Evolutionary conservation across 805 yeast genomes (phyloP).

Genomic region (Peterozyma xylosa): DNA sequence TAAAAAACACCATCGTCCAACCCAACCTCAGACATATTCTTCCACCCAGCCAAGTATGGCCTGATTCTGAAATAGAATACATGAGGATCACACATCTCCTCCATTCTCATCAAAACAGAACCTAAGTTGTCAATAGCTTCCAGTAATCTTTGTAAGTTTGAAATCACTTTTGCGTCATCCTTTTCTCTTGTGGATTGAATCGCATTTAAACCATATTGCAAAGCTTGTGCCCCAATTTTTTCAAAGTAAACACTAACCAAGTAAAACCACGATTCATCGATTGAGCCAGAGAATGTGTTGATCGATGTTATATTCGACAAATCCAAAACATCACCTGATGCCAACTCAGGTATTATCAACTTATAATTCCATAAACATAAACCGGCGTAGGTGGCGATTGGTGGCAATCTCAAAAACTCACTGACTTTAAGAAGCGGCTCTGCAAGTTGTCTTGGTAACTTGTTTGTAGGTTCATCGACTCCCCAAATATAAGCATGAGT

Average conservation of each 20-base stretch:
- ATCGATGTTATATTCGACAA: conserved; percentile 70
- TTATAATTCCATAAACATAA: conserved; percentile 84
- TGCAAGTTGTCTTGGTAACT: conserved; percentile 62
- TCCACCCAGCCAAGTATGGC: conserved; percentile 93
- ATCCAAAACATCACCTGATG: conserved; percentile 29
- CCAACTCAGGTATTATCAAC: conserved; percentile 39
- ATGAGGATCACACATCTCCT: conserved; percentile 93
- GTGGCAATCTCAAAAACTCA: conserved; percentile 65
- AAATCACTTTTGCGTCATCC: conserved; percentile 31
- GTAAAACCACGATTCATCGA: conserved; percentile 93
- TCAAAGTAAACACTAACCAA: conserved; percentile 84
- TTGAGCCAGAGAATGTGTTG: conserved; percentile 81
- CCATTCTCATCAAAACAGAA: conserved; percentile 69
- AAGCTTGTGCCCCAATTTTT: conserved; percentile 66
- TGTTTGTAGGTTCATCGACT: conserved; percentile 49
- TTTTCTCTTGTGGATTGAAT: conserved; percentile 45
- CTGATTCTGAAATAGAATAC: conserved; percentile 79
- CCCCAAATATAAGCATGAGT: conserved; percentile 93
- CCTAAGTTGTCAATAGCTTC: conserved; percentile 70
- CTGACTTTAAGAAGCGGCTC: conserved; percentile 59
- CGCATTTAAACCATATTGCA: conserved; percentile 62
- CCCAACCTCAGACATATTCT: conserved; percentile 83
- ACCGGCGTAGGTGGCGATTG: conserved; percentile 83
- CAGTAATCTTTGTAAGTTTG: conserved; percentile 56
- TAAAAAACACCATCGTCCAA: conserved; percentile 69